phyloP scores from a whole-genome alignment of 495 filamentous ascomycete genomes.

The Penicillium coprophilum region DNA sequence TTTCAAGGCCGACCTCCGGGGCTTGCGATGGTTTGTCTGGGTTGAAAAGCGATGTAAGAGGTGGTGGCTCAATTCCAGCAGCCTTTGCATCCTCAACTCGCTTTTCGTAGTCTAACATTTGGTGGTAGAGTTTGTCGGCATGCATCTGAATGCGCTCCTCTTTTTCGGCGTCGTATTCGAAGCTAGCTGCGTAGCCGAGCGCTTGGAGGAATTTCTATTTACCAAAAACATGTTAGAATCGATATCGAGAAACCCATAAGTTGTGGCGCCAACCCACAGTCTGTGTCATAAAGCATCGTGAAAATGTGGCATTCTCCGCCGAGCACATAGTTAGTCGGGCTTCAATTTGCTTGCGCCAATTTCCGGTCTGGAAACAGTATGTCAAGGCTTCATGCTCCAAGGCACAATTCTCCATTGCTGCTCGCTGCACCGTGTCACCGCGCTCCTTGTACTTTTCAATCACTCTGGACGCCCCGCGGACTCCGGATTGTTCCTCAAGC shows the following conservation, averaged over 20 bases:
- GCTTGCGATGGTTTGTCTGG: constrained; percentile 26
- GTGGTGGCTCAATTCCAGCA: constrained; percentile 50
- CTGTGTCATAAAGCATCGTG: constrained; percentile 81
- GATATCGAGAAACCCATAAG: neutral
- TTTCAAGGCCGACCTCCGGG: constrained; percentile 26
- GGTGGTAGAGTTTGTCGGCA: constrained; percentile 83
- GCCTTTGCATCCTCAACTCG: constrained; percentile 64
- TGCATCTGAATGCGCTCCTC: constrained; percentile 96
- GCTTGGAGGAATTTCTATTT: constrained; percentile 81
- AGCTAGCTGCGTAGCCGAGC: constrained; percentile 77
- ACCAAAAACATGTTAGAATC: constrained; percentile 6
- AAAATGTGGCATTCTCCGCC: constrained; percentile 65
- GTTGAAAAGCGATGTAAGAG: constrained; percentile 43
- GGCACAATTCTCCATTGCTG: constrained; percentile 91
- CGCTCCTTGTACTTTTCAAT: constrained; percentile 82
- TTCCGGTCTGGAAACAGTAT: constrained; percentile 71
- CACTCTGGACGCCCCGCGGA: constrained; percentile 66
- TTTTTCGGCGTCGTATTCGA: constrained; percentile 60
- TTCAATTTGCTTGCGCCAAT: constrained; percentile 42
- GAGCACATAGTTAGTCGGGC: constrained; percentile 71
- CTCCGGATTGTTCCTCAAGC: constrained; percentile 53
- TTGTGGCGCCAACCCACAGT: constrained; percentile 50
- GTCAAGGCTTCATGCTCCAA: constrained; percentile 74
- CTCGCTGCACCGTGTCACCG: constrained; percentile 70
- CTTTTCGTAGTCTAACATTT: constrained; percentile 75